Evolutionary conservation across 345 rosid genomes (phyloP).

Genomic region (Leavenworthia alabamica): DNA sequence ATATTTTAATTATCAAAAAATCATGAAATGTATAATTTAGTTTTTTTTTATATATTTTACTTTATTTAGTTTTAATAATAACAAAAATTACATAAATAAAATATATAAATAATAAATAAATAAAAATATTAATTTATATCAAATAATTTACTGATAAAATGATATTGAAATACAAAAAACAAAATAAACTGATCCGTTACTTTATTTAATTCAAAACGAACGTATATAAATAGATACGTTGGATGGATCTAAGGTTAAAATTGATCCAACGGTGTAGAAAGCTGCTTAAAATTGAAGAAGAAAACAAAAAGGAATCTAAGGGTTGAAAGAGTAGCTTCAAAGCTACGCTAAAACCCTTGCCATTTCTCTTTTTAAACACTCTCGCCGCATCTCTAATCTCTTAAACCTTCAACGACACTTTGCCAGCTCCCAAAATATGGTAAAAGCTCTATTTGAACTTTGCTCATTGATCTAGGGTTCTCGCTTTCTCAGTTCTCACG

Average conservation of each 20-base stretch:
- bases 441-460: not conserved
- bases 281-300: not conserved
- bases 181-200: too few species aligned
- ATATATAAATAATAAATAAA: too few species aligned
- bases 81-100: too few species aligned
- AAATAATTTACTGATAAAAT: too few species aligned
- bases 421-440: not conserved
- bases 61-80: too few species aligned
- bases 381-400: not conserved
- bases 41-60: too few species aligned
- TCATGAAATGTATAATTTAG: too few species aligned
- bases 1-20: too few species aligned
- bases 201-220: not conserved
- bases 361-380: not conserved
- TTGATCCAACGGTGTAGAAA: not conserved
- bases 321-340: not conserved
- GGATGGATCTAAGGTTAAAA: not conserved
- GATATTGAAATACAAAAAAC: too few species aligned
- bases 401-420: not conserved
- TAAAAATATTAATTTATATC: too few species aligned
- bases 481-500: not conserved
- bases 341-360: not conserved
- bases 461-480: not conserved
- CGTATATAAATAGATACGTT: too few species aligned
- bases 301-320: not conserved